Percentiles rank a stretch among this genome's conserved stretches.
These are phyloP conservation scores for Lasiosphaeriaceae sp. DNA, from an alignment of 495 filamentous ascomycete species.

Conservation along the genomic window DNA sequence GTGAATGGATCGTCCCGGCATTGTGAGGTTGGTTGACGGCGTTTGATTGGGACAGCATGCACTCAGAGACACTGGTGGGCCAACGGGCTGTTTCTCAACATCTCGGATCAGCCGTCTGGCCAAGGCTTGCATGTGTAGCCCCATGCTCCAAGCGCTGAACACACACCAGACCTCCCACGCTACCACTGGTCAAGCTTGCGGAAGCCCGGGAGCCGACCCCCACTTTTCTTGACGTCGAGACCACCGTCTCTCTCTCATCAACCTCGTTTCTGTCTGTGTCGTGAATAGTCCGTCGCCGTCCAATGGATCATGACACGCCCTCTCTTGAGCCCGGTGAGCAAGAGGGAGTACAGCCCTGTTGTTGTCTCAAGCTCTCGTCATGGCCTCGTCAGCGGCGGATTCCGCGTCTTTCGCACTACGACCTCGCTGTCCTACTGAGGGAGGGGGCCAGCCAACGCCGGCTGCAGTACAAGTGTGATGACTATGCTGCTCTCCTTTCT, in stretches of 20 bases:
- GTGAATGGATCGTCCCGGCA: constrained; percentile 20
- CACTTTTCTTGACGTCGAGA: background rate
- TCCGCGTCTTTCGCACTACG: background rate
- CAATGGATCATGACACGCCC: too few relatives aligned
- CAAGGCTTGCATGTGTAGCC: constrained; percentile 1
- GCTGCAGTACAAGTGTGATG: background rate
- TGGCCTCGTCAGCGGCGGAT: background rate
- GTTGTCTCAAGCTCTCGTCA: background rate
- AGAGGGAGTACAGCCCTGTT: too few relatives aligned
- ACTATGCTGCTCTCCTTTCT: background rate
- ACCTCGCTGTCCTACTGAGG: background rate
- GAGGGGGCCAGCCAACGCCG: background rate
- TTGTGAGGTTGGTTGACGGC: background rate
- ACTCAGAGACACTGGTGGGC: background rate
- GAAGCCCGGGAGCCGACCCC: background rate
- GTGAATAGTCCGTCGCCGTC: too few relatives aligned
- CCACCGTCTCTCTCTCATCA: too few relatives aligned
- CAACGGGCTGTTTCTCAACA: background rate
- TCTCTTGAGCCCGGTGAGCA: too few relatives aligned
- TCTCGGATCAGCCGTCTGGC: background rate
- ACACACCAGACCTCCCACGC: background rate
- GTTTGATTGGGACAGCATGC: constrained; percentile 8
- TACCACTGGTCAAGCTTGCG: background rate
- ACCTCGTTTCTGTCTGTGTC: too few relatives aligned
- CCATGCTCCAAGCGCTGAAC: background rate